Base-by-base conservation (phyloP, 1,139 yeast genomes). In the Hansenula lynferdii region DNA sequence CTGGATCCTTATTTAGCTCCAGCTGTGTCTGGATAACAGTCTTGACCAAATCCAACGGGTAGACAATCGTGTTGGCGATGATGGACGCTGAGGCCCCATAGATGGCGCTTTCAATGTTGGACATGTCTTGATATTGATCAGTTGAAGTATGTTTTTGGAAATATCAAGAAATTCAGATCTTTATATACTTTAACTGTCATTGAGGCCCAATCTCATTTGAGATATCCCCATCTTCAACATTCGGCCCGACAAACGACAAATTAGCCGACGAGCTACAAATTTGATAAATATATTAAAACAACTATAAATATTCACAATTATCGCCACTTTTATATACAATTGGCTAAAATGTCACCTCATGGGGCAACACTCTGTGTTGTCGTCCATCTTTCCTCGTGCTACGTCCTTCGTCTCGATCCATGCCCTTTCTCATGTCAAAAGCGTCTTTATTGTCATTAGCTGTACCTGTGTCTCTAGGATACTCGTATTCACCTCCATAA, bases 81-180 rank as follows among this genome's bases (percentile, higher is more conserved):
- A 81, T 84, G 5, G 95, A 86, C 8, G 95, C 95, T 41, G 82
- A 70, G 0, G 95, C 89, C 1, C 96, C 96, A 36, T 87, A 81
- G 16, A 85, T 73, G 0, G 96, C 96, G 57, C 81, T 80, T 48
- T 86, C 94, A 28, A 77, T 53, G 21, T 80, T 78, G 6, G 77
- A 54, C 58, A 64, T 59, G 8, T n/a, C n/a, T 15, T n/a, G n/a
- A n/a, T n/a, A n/a, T n/a, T n/a, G n/a, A n/a, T n/a, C n/a, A n/a
- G n/a, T n/a, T n/a, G n/a, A n/a, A n/a, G n/a, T n/a, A n/a, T n/a
- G n/a, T n/a, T n/a, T n/a, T n/a, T n/a, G n/a, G n/a, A n/a, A n/a
- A n/a, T n/a, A n/a, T n/a, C n/a, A n/a, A n/a, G n/a, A n/a, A n/a
- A n/a, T n/a, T n/a, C n/a, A n/a, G n/a, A n/a, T n/a, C n/a, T n/a